phyloP scores from a whole-genome alignment of 257 asterid genomes.

The Lithospermum erythrorhizon region DNA sequence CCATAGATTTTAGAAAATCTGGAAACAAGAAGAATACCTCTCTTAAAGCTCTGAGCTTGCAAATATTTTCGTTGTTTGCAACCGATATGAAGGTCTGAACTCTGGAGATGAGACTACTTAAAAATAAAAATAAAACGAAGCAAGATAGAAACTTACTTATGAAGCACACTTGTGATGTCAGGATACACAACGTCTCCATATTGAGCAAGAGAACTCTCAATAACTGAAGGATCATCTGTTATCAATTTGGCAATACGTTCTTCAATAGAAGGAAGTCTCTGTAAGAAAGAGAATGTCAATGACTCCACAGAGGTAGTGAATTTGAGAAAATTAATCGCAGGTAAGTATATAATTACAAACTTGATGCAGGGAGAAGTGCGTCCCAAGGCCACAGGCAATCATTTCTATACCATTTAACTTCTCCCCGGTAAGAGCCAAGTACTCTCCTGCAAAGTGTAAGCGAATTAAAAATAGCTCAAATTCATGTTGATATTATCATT shows the following conservation, averaged over 20 bases:
- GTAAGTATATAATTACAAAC: constrained; percentile 21
- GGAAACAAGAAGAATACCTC: background rate
- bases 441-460: constrained; percentile 61
- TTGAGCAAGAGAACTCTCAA: constrained; percentile 78
- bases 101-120: background rate
- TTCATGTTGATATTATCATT: background rate
- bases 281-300: constrained; percentile 13
- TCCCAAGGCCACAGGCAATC: constrained; percentile 94
- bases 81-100: no score
- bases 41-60: background rate
- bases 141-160: constrained; percentile 36
- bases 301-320: background rate
- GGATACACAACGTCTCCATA: constrained; percentile 90
- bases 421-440: constrained; percentile 87
- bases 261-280: constrained; percentile 93
- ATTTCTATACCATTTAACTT: constrained; percentile 81
- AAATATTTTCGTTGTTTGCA: background rate
- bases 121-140: background rate
- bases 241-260: constrained; percentile 78
- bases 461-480: background rate
- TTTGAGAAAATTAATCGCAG: constrained; percentile 17
- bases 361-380: constrained; percentile 71
- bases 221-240: constrained; percentile 76
- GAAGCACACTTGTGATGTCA: constrained; percentile 51
- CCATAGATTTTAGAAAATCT: no score